Evolutionary conservation across 495 filamentous ascomycete species (phyloP), one percentile per base, ranked within the genome.

Genomic region (Penicillium psychrofluorescens): DNA sequence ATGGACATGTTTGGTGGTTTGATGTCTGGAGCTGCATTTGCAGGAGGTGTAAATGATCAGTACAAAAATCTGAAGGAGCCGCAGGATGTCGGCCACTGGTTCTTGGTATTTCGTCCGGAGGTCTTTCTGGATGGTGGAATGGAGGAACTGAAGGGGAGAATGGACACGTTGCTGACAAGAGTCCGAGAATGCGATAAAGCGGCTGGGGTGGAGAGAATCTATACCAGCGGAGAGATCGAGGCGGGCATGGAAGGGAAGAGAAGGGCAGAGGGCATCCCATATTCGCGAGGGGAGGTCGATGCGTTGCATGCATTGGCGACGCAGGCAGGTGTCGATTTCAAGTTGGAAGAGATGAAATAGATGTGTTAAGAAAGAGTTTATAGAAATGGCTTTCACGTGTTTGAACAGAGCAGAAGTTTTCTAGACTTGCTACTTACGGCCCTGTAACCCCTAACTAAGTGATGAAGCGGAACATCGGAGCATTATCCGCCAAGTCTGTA

Each of bases 1-100:
- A 63, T 65, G 59, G 62, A 65, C 34, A 48, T 65, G 11, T 51
- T 65, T 33, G 48, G 41, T 2, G 60, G 62, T 8, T 22, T 65
- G 0, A 14, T 65, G 14, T 48, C 54, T 0, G 62, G 59, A 5
- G 52, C 60, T 2, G 44, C 52, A 1, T 65, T 65, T 44, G 59
- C 38, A 9, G 62, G 59, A 11, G 49, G 56, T 28, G 62, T 65
- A 0, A 37, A 43, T 14, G 55, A 59, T 39, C 56, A 51, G 34
- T 59, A 63, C 31, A 55, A 64, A 30, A 38, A 49, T 31, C 6
- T 36, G 6, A 41, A 40, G 38, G 22, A 22, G 22, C 52, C 50
- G 10, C 51, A 58, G 30, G 43, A 53, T 30, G 59, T 63, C 13
- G 62, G 62, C 4, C 62, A 65, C 46, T 59, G 40, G 30, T 57